These are phyloP conservation scores for Acidomyces sp. DNA, from an alignment of 495 filamentous ascomycete species.

Conservation along the genomic window DNA sequence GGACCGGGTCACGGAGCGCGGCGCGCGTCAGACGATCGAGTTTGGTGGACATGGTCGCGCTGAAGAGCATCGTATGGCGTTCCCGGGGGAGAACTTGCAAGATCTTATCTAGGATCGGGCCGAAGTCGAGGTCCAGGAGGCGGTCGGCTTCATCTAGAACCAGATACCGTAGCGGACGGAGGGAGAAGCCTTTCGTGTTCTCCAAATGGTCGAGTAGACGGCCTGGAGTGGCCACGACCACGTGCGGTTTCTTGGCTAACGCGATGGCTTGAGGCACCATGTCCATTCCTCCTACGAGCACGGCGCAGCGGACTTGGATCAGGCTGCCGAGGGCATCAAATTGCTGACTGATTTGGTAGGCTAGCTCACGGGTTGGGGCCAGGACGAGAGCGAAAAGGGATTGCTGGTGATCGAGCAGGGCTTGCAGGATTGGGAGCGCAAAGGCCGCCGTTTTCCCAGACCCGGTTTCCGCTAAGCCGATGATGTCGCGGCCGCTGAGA, in stretches of 20 bases:
- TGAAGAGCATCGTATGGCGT: constrained; percentile 76
- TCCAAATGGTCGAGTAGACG: constrained; percentile 86
- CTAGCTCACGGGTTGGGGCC: constrained; percentile 84
- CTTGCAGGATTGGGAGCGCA: constrained; percentile 74
- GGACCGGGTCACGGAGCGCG: constrained; percentile 62
- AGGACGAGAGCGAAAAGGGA: constrained; percentile 68
- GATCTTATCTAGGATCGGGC: constrained; percentile 81
- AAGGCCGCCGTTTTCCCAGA: constrained; percentile 91
- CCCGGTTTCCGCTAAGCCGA: constrained; percentile 89
- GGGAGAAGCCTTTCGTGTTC: constrained; percentile 88
- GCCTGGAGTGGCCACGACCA: constrained; percentile 80
- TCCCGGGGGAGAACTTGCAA: constrained; percentile 78
- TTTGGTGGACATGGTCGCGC: constrained; percentile 83
- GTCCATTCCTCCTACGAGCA: constrained; percentile 86
- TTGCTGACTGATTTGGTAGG: constrained; percentile 72
- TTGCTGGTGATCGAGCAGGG: constrained; percentile 58
- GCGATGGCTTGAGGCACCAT: constrained; percentile 84
- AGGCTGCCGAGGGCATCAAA: constrained; percentile 74
- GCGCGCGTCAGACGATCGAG: constrained; percentile 86
- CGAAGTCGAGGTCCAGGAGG: constrained; percentile 88
- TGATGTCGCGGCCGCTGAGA: constrained; percentile 68
- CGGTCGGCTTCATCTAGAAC: constrained; percentile 94
- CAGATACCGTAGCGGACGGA: constrained; percentile 66
- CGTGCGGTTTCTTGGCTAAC: constrained; percentile 81
- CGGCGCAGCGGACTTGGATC: constrained; percentile 64